A percentile compares a stretch with the other conserved stretches of the same genome.
Conservation (phyloP, 179 eudicot genomes). For the Silene vulgaris region DNA sequence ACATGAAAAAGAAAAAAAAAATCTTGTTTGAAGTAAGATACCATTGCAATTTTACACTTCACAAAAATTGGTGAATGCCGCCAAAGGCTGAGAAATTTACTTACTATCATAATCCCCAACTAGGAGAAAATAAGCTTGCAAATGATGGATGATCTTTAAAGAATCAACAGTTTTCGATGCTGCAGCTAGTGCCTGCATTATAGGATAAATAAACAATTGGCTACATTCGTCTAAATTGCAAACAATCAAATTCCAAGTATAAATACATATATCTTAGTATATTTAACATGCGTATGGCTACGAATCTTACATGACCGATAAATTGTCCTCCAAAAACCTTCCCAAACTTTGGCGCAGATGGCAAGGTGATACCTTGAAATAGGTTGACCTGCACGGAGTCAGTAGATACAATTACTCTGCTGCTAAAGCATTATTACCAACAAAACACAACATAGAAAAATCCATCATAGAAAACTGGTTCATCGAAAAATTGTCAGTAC, state of each 20-base stretch:
- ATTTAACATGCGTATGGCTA: constrained; percentile 10
- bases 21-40: not conserved
- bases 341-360: constrained; percentile 72
- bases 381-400: constrained; percentile 54
- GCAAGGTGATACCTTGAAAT: constrained; percentile 82
- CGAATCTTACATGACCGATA: constrained; percentile 65
- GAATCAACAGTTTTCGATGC: constrained; percentile 95
- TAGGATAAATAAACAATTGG: constrained; percentile 15
- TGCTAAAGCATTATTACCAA: not conserved
- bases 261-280: not conserved
- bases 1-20: not conserved
- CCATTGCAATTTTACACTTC: not conserved
- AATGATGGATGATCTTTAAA: constrained; percentile 75
- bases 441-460: not conserved
- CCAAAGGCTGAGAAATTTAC: constrained; percentile 28
- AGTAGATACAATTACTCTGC: not conserved
- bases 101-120: constrained; percentile 79
- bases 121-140: constrained; percentile 92
- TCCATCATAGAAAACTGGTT: not conserved
- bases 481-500: not conserved
- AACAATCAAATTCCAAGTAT: not conserved
- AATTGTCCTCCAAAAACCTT: constrained; percentile 95
- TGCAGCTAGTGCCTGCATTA: constrained; percentile 90
- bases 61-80: not conserved
- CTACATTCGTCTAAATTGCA: not conserved